A percentile compares a stretch with the other conserved stretches of the same genome.
phyloP scores from a whole-genome alignment of 306 rosid genomes.

The Phaseolus lunatus region DNA sequence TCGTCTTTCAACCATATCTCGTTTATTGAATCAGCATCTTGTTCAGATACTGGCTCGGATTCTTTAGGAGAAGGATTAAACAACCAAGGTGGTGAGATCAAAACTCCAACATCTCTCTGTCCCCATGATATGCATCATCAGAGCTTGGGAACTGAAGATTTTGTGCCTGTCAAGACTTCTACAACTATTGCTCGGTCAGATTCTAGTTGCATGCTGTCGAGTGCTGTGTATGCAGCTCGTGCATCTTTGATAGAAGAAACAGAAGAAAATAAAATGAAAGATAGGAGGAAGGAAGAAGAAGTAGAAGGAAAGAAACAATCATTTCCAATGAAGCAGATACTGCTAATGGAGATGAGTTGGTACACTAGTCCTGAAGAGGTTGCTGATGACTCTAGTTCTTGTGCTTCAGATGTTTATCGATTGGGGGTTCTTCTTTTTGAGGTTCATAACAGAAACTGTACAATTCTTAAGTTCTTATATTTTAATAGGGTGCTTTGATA shows the following conservation, averaged over 20 bases:
- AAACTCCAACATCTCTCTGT: slow-evolving; percentile 55
- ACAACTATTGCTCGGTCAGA: slow-evolving; percentile 68
- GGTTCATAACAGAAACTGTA: slow-evolving; percentile 52
- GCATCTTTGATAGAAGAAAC: slow-evolving; percentile 71
- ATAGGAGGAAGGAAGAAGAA: slow-evolving; percentile 64
- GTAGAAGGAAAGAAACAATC: slow-evolving; percentile 75
- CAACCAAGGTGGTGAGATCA: slow-evolving; percentile 56
- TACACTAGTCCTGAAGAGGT: slow-evolving; percentile 91
- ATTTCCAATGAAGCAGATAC: slow-evolving; percentile 94
- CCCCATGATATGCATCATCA: slow-evolving; percentile 55
- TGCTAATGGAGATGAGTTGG: slow-evolving; percentile 88
- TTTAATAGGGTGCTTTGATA: slow-evolving; percentile 34
- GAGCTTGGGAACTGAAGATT: slow-evolving; percentile 67
- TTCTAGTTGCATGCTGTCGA: slow-evolving; percentile 83
- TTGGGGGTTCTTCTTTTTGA: slow-evolving; percentile 97
- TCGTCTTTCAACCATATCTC: slow-evolving; percentile 91
- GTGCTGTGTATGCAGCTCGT: slow-evolving; percentile 71
- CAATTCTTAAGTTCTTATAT: slow-evolving; percentile 30
- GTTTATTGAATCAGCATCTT: slow-evolving; percentile 92
- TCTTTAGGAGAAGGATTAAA: slow-evolving; percentile 70
- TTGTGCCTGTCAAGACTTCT: slow-evolving; percentile 55
- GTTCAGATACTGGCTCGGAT: slow-evolving; percentile 94
- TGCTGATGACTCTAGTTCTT: slow-evolving; percentile 62
- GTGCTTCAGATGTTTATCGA: slow-evolving; percentile 88
- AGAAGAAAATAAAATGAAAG: slow-evolving; percentile 68